Base-by-base conservation (phyloP, 352 stramenopile genomes). In the Phytopythium oedochilum region DNA sequence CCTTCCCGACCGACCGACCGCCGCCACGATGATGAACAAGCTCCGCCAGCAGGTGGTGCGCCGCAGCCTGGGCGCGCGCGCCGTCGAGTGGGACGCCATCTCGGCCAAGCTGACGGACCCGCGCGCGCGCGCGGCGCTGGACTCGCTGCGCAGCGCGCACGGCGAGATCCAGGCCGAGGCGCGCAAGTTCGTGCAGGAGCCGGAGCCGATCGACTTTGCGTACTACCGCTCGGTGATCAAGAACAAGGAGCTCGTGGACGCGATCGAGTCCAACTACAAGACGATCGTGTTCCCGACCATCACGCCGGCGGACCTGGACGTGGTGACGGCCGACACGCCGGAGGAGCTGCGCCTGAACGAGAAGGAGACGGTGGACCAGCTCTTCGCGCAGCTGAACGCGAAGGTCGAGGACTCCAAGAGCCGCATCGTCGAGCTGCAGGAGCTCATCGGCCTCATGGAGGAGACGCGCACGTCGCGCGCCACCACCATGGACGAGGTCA, bases 161-260 rank as follows among this genome's bases (percentile, higher is more conserved):
- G 80, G 78, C 60, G 76, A 91, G 69, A 86, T 93, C 64, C 66
- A 88, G 58, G 65, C 63, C 50, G 83, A 93, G 59, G 78, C 81
- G 18, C 81, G 82, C 52, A 54, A 75, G 55, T 92, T 71, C 59
- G 55, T 90, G 29, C 83, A 88, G 61, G 83, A 91, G 64, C 83
- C 83, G 9, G 78, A 93, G 61, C 63, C 81, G 32, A 93, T 93
- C 57, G 82, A 91, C 78, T 93, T 93, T 63, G 80, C 85, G 44
- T 82, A 93, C 74, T 93, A 93, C 71, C 82, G 80, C 64, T 87
- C 78, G 57, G 64, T 93, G 42, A 81, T 90, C 64, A 91, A 91
- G 78, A 91, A 93, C 79, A 93, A 93, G 75, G 81, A 91, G 44
- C 77, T 93, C 36, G 83, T 93, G 52, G 79, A 93, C 63, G 78